Evolutionary conservation across 805 yeast genomes (phyloP).

Genomic region (Diddensiella transvaalensis): DNA sequence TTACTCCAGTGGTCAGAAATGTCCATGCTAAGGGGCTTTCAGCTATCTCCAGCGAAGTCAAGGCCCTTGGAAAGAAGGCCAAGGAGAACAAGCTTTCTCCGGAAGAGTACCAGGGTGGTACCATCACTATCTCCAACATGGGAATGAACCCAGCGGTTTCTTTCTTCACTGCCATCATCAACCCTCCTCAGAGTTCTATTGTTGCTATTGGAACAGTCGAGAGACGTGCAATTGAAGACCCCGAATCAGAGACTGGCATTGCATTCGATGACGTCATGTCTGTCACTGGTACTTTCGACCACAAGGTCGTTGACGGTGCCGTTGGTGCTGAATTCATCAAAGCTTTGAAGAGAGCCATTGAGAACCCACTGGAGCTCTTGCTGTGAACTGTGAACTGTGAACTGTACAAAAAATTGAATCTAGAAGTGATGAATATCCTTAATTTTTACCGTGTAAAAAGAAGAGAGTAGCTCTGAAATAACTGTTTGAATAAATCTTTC

Average conservation of each 20-base stretch:
- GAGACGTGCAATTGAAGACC: slow-evolving; percentile 90
- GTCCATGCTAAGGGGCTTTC: slow-evolving; percentile 87
- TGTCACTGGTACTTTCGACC: slow-evolving; percentile 96
- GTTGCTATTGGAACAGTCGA: slow-evolving; percentile 92
- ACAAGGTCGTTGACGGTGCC: slow-evolving; percentile 96
- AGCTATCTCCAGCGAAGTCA: slow-evolving; percentile 74
- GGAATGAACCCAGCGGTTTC: slow-evolving; percentile 97
- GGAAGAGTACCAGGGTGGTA: slow-evolving; percentile 99
- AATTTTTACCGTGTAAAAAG: not conserved
- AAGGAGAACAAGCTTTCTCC: slow-evolving; percentile 89
- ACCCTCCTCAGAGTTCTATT: slow-evolving; percentile 96
- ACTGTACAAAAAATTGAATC: not conserved
- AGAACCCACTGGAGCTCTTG: slow-evolving; percentile 92
- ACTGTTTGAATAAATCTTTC: too few species aligned
- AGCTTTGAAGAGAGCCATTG: slow-evolving; percentile 85
- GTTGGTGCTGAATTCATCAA: slow-evolving; percentile 95
- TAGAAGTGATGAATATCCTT: not conserved
- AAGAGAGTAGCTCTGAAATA: too few species aligned
- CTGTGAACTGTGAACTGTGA: slow-evolving; percentile 52
- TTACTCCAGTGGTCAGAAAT: slow-evolving; percentile 90
- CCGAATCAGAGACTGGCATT: slow-evolving; percentile 85
- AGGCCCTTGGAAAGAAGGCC: slow-evolving; percentile 95
- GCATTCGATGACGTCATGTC: slow-evolving; percentile 87
- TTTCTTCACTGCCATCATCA: slow-evolving; percentile 91
- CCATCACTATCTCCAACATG: slow-evolving; percentile 95